Evolutionary conservation across 805 yeast genomes (phyloP).

Genomic region (Metschnikowia aberdeeniae): DNA sequence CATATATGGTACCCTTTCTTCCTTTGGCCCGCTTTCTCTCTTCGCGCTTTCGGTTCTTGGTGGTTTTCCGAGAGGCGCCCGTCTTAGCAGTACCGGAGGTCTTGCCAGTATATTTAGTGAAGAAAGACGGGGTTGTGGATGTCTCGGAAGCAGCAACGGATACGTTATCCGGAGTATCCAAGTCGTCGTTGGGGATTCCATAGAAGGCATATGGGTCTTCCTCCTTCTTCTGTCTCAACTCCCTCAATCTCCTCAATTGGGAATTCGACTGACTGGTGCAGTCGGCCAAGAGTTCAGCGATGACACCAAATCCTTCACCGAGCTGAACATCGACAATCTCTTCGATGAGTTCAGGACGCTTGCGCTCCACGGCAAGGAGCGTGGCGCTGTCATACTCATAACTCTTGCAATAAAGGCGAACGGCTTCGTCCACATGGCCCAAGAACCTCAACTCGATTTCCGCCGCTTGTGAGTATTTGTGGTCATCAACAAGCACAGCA

Average conservation of each 20-base stretch:
- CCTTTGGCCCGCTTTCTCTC: conserved; percentile 96
- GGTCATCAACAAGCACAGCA: conserved; percentile 57
- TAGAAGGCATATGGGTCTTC: conserved; percentile 85
- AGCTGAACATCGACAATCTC: conserved; percentile 66
- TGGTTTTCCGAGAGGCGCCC: conserved; percentile 88
- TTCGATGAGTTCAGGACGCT: conserved; percentile 45
- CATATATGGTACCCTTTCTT: conserved; percentile 95
- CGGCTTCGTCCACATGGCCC: conserved; percentile 56
- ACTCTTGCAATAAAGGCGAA: conserved; percentile 67
- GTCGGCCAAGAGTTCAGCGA: conserved; percentile 91
- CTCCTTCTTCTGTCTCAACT: conserved; percentile 74
- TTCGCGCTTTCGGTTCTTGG: conserved; percentile 90
- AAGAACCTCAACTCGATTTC: conserved; percentile 63
- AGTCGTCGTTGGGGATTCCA: conserved; percentile 52
- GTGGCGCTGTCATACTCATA: conserved; percentile 74
- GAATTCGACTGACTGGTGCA: conserved; percentile 82
- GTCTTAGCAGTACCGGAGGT: conserved; percentile 95
- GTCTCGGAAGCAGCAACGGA: conserved; percentile 94
- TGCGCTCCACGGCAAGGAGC: conserved; percentile 50
- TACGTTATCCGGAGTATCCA: conserved; percentile 85
- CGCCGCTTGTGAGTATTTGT: conserved; percentile 77
- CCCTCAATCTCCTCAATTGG: conserved; percentile 79
- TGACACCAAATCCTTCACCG: conserved; percentile 81
- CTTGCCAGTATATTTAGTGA: conserved; percentile 95
- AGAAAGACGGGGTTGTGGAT: conserved; percentile 86